Base-by-base conservation (phyloP, 768 basidiomycete species). In the Phylloporus sp. region DNA sequence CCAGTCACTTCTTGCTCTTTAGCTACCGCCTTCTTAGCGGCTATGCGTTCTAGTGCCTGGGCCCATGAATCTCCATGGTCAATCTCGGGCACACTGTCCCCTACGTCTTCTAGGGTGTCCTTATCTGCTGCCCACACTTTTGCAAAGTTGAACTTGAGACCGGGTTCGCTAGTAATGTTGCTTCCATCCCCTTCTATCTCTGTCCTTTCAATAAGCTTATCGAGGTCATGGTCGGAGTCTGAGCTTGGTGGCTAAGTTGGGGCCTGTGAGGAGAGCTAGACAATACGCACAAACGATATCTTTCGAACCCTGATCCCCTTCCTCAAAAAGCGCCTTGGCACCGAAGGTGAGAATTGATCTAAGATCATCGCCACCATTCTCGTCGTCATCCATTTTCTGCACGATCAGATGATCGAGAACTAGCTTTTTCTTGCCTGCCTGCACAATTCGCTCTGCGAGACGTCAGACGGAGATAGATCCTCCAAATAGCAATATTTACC, bases 341-440 rank as follows among this genome's bases (percentile, higher is more conserved):
- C 94, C 94, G 56, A 84, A 90, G 10, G 88, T 86, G 14, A 97
- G 76, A 50, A 96, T 91, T 3, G 87, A 89, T 60, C 86, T 80
- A n/a, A 97, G 74, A 56, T 95, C 84, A 54, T 87, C 86, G 36
- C 81, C 73, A 8, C 71, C 79, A 28, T 81, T 82, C 36, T 87
- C 88, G 38, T 78, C 79, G 44, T 90, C 86, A 53, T 92, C 90
- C 86, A 95, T 92, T 63, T 90, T 91, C 67, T 96, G 89, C 18
- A 97, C 94, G 54, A 97, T 94, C 14, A 97, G 73, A 69, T 97
- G 94, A 57, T 97, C 93, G 9, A 97, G 73, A 13, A 91, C 85
- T 23, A 97, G 77, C 65, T 97, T 97, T 74, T 90, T 91, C 72
- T 95, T 95, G n/a, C 90, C 91, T 21, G 83, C 79, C 67, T 91